A percentile compares a stretch with the other conserved stretches of the same genome.
These are phyloP conservation scores for Striga asiatica DNA, from an alignment of 257 asterid genomes.

Conservation along the genomic window DNA sequence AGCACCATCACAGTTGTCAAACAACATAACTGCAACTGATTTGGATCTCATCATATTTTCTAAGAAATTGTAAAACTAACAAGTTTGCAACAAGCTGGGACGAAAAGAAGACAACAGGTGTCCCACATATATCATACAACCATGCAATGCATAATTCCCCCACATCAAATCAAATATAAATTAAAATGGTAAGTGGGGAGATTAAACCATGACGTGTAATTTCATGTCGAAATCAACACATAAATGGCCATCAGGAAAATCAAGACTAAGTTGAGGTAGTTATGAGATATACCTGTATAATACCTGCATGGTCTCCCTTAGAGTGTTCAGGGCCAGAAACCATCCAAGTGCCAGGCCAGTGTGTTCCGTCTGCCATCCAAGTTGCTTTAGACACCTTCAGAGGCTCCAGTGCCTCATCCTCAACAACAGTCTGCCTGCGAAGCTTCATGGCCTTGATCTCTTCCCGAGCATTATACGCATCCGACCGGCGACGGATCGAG, in stretches of 20 bases:
- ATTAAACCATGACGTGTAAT: too few relatives aligned
- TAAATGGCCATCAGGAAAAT: neutral
- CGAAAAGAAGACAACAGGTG: too few relatives aligned
- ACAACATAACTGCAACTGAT: too few relatives aligned
- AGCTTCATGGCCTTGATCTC: constrained; percentile 74
- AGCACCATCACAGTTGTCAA: too few relatives aligned
- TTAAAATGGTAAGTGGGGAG: too few relatives aligned
- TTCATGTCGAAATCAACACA: neutral
- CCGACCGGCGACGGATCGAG: constrained; percentile 81
- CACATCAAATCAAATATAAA: too few relatives aligned
- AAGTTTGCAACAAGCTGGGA: too few relatives aligned
- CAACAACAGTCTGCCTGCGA: constrained; percentile 43
- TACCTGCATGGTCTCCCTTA: constrained; percentile 82
- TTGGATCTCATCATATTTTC: too few relatives aligned
- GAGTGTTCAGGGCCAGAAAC: constrained; percentile 61
- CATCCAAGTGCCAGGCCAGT: constrained; percentile 89
- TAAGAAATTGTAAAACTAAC: too few relatives aligned
- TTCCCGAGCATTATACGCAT: constrained; percentile 82
- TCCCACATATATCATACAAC: too few relatives aligned
- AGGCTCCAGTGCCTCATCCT: constrained; percentile 54
- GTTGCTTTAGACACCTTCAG: constrained; percentile 74
- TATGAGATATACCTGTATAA: constrained; percentile 65
- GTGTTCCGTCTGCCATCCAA: constrained; percentile 94
- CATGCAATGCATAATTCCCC: too few relatives aligned
- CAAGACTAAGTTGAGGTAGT: too few relatives aligned